Percentiles rank a stretch among this genome's conserved stretches.
Evolutionary conservation across 257 asterid genomes (phyloP).

Genomic region (Coffea canephora): DNA sequence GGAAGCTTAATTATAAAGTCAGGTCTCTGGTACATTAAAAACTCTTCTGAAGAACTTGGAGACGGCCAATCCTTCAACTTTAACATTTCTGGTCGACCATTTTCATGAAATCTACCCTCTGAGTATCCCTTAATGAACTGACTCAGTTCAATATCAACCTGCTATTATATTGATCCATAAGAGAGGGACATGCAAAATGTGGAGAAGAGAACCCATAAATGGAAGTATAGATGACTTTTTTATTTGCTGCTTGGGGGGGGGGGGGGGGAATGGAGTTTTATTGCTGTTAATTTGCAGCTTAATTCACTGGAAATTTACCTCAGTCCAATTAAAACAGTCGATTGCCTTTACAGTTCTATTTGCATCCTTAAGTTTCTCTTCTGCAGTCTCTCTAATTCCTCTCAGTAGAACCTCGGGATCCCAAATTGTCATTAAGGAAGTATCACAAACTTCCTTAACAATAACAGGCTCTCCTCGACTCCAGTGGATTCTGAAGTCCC

Average conservation of each 20-base stretch:
- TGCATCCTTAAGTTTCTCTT: constrained; percentile 69
- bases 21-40: constrained; percentile 88
- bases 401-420: constrained; percentile 81
- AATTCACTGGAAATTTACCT: constrained; percentile 43
- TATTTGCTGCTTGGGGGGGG: background rate
- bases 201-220: constrained; percentile 12
- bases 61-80: constrained; percentile 99
- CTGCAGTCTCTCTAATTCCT: constrained; percentile 75
- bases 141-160: constrained; percentile 73
- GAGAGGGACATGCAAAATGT: constrained; percentile 21
- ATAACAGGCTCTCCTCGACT: constrained; percentile 75
- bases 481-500: constrained; percentile 80
- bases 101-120: constrained; percentile 73
- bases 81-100: constrained; percentile 62
- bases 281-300: constrained; percentile 1
- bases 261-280: background rate
- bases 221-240: constrained; percentile 11
- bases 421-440: constrained; percentile 65
- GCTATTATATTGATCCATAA: constrained; percentile 34
- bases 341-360: constrained; percentile 77
- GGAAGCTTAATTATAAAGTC: constrained; percentile 90
- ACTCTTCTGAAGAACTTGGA: constrained; percentile 89
- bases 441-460: constrained; percentile 72
- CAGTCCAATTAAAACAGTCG: constrained; percentile 59
- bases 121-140: constrained; percentile 85